These are phyloP conservation scores for Suhomyces taliae DNA, from an alignment of 1,139 yeast species.

Conservation along the genomic window DNA sequence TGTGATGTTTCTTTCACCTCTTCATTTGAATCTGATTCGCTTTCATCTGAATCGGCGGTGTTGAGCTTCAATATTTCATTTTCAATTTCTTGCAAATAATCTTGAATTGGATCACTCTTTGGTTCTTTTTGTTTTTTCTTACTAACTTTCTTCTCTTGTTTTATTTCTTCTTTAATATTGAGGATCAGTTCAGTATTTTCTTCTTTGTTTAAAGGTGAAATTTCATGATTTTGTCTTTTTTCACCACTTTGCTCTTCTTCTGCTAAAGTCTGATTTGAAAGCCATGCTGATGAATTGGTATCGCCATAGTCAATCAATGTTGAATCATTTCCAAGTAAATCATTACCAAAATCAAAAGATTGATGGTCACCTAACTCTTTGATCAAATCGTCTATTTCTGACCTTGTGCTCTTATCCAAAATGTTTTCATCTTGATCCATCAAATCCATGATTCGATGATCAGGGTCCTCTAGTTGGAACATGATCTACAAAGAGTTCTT, in stretches of 20 bases:
- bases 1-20: background rate
- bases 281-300: background rate
- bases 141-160: too few relatives aligned
- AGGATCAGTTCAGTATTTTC: too few relatives aligned
- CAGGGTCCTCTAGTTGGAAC: background rate
- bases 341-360: background rate
- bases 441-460: background rate
- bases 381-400: slow-evolving; percentile 4
- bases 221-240: too few relatives aligned
- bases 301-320: background rate
- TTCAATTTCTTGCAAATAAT: background rate
- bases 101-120: background rate
- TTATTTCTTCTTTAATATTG: background rate
- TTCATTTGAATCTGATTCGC: background rate
- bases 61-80: background rate
- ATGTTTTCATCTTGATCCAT: background rate
- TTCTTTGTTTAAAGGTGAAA: background rate
- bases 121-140: background rate
- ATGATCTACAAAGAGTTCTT: background rate
- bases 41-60: background rate
- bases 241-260: background rate
- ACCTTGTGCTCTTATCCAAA: slow-evolving; percentile 2
- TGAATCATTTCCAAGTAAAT: background rate
- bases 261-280: background rate
- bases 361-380: background rate